Conservation (phyloP, 257 asterid species). For the Mentha longifolia region DNA sequence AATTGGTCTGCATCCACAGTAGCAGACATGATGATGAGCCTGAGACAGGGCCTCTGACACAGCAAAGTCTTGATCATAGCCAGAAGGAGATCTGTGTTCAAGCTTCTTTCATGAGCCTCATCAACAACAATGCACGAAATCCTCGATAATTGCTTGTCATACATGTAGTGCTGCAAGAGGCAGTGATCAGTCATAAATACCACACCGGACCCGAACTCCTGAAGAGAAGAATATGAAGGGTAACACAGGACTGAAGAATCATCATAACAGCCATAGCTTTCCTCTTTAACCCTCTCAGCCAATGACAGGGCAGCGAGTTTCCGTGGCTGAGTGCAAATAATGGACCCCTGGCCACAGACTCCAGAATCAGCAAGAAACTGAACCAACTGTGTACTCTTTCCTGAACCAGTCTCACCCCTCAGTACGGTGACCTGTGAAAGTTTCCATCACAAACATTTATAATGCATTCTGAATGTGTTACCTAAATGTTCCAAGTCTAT, state of each 20-base stretch:
- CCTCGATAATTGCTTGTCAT: conserved; percentile 60
- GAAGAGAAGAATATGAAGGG: conserved; percentile 66
- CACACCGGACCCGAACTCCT: conserved; percentile 57
- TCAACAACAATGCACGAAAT: conserved; percentile 87
- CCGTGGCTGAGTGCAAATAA: conserved; percentile 95
- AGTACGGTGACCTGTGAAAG: conserved; percentile 68
- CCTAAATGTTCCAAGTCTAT: no score
- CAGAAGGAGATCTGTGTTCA: conserved; percentile 89
- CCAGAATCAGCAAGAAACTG: conserved; percentile 93
- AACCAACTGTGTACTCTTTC: conserved; percentile 95
- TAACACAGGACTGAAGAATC: conserved; percentile 52
- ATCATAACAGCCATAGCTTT: conserved; percentile 63
- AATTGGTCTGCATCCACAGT: conserved; percentile 89
- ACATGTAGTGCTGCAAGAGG: conserved; percentile 84
- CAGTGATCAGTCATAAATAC: conserved; percentile 87
- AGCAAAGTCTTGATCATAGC: conserved; percentile 77
- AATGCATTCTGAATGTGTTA: not conserved
- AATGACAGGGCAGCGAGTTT: conserved; percentile 86
- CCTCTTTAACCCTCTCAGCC: conserved; percentile 84
- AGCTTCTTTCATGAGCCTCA: conserved; percentile 98
- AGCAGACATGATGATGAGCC: conserved; percentile 96
- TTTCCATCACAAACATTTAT: conserved; percentile 20
- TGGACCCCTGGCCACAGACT: conserved; percentile 52
- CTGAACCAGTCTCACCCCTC: conserved; percentile 96
- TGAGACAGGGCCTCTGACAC: conserved; percentile 62